Conservation (phyloP, 83 land plant genomes). For the Picea engelmannii region DNA sequence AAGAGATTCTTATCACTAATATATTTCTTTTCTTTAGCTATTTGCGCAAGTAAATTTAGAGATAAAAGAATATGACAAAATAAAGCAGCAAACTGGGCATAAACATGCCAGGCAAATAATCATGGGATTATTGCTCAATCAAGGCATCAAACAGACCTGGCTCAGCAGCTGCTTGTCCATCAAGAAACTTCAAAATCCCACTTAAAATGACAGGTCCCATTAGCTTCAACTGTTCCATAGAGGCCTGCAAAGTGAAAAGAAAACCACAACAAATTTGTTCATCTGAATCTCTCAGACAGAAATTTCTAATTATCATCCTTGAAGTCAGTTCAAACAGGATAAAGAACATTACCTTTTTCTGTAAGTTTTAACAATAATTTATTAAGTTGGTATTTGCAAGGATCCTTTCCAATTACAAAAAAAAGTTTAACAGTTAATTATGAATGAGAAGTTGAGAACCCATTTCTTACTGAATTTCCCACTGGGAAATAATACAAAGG, state of each 20-base stretch:
- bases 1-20: neutral
- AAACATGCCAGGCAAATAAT: neutral
- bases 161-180: slow-evolving; percentile 43
- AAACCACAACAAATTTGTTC: too few species aligned
- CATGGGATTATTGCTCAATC: slow-evolving; percentile 3
- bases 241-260: slow-evolving; percentile 47
- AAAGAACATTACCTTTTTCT: too few species aligned
- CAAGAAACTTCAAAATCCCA: slow-evolving; percentile 77
- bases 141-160: slow-evolving; percentile 37
- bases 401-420: too few species aligned
- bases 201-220: slow-evolving; percentile 92
- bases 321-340: too few species aligned
- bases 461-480: too few species aligned
- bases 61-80: neutral
- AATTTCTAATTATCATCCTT: too few species aligned
- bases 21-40: neutral
- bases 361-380: too few species aligned
- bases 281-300: too few species aligned
- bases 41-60: neutral
- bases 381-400: too few species aligned
- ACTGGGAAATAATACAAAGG: too few species aligned
- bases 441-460: too few species aligned
- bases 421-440: too few species aligned
- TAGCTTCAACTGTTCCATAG: slow-evolving; percentile 72
- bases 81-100: neutral